Evolutionary conservation across 352 stramenopile species (phyloP).

Genomic region (Poterioochromonas sp.): DNA sequence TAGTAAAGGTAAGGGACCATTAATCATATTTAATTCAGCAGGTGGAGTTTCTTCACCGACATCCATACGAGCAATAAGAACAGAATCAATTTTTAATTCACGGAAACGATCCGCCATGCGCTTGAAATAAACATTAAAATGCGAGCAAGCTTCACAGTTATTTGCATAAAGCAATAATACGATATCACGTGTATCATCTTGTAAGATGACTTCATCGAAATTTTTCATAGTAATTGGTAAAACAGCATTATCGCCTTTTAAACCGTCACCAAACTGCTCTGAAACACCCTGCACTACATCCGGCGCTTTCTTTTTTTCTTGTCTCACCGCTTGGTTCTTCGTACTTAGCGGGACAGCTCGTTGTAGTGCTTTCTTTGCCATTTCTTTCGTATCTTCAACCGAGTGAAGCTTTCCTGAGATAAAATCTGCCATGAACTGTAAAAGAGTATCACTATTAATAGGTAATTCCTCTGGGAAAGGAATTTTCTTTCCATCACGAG

Average conservation of each 20-base stretch:
- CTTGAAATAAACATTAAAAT: slow-evolving; percentile 40
- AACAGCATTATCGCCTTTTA: slow-evolving; percentile 3
- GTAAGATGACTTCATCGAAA: slow-evolving; percentile 38
- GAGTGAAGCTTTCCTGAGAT: slow-evolving; percentile 37
- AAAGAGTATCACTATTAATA: slow-evolving; percentile 43
- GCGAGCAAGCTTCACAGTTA: slow-evolving; percentile 28
- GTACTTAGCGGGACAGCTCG: slow-evolving; percentile 31
- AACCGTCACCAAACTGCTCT: slow-evolving; percentile 44
- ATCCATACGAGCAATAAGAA: slow-evolving; percentile 43
- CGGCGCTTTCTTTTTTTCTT: slow-evolving; percentile 22
- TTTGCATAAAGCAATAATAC: slow-evolving; percentile 43
- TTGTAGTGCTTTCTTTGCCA: slow-evolving; percentile 40
- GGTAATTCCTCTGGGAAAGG: slow-evolving; percentile 46
- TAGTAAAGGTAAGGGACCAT: slow-evolving; percentile 39
- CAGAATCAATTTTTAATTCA: slow-evolving; percentile 35
- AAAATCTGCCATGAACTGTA: slow-evolving; percentile 42
- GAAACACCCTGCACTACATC: slow-evolving; percentile 39
- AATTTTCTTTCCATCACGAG: slow-evolving; percentile 32
- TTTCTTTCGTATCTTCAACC: slow-evolving; percentile 28
- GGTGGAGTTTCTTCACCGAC: slow-evolving; percentile 41
- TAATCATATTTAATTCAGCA: slow-evolving; percentile 26
- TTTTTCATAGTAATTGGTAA: slow-evolving; percentile 39
- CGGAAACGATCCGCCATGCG: slow-evolving; percentile 40
- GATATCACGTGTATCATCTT: slow-evolving; percentile 45
- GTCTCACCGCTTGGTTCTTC: slow-evolving; percentile 35